Conservation (phyloP, 202 grass and related monocot genomes). For the Hordeum pubiflorum region DNA sequence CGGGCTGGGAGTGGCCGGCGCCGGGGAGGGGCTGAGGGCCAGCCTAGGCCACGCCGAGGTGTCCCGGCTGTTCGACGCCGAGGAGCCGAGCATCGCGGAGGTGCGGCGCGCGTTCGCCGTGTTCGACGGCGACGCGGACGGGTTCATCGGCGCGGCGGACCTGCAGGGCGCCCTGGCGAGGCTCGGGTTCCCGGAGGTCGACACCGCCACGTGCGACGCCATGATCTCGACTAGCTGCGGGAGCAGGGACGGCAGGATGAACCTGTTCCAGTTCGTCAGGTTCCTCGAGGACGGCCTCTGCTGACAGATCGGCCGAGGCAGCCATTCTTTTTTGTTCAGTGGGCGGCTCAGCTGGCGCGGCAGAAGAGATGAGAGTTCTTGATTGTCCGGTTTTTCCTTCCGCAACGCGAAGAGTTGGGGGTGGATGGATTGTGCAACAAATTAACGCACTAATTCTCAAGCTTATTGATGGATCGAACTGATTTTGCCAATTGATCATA, state of each 20-base stretch:
- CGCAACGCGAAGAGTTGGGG: not conserved
- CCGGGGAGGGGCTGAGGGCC: constrained; percentile 5
- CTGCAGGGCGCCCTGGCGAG: constrained; percentile 32
- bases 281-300: constrained; percentile 54
- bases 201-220: constrained; percentile 31
- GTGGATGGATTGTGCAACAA: constrained; percentile 6
- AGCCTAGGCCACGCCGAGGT: constrained; percentile 27
- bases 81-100: constrained; percentile 69
- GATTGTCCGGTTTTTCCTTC: constrained; percentile 13
- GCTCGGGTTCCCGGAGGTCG: constrained; percentile 41
- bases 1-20: not conserved
- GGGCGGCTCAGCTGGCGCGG: not conserved
- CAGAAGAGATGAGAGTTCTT: not conserved
- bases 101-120: constrained; percentile 46
- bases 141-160: constrained; percentile 57
- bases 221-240: constrained; percentile 38
- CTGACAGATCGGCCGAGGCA: not conserved
- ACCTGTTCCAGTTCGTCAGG: constrained; percentile 49
- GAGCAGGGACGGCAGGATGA: constrained; percentile 28
- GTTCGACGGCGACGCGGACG: constrained; percentile 54
- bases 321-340: not conserved
- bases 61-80: constrained; percentile 43
- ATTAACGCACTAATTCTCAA: constrained; percentile 37
- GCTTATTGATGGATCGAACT: not conserved
- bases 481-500: constrained; percentile 6